phyloP scores from a whole-genome alignment of 345 rosid species.

The Eucalyptus erythrocorys region DNA sequence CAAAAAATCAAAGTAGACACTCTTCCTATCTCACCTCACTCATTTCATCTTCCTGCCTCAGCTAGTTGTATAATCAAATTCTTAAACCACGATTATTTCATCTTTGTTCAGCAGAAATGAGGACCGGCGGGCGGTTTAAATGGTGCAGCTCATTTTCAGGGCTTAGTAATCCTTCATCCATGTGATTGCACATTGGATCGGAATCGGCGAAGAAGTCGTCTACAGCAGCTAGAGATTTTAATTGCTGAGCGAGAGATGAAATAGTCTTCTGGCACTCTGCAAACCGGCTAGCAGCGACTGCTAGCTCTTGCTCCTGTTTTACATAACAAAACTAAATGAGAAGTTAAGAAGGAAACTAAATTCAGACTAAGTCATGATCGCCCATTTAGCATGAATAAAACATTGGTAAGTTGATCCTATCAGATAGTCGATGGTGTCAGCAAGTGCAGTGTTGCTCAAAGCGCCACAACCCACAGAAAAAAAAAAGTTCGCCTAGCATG shows the following conservation, averaged over 20 bases:
- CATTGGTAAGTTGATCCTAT: neutral
- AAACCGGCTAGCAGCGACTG: conserved; percentile 49
- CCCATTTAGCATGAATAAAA: neutral
- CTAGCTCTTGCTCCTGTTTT: conserved; percentile 62
- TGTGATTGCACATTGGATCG: conserved; percentile 3
- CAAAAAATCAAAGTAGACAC: neutral
- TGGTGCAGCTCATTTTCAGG: neutral
- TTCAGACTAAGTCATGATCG: neutral
- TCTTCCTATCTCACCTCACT: neutral
- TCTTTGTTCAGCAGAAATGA: neutral
- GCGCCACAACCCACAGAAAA: neutral
- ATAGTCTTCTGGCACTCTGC: conserved; percentile 91
- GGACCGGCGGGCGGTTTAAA: neutral
- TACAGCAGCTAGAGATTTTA: conserved; percentile 48
- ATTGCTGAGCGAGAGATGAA: conserved; percentile 48
- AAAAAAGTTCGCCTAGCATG: neutral
- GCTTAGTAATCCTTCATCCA: neutral
- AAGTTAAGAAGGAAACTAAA: neutral
- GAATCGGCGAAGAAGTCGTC: conserved; percentile 46
- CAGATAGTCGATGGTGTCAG: neutral
- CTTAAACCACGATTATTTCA: neutral
- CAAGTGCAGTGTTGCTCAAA: neutral
- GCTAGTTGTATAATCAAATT: neutral
- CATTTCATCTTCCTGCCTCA: neutral
- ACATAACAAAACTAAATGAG: neutral